A percentile compares a stretch with the other conserved stretches of the same genome.
phyloP scores from a whole-genome alignment of 1,139 yeast species.

The Kodamaea anthophila region DNA sequence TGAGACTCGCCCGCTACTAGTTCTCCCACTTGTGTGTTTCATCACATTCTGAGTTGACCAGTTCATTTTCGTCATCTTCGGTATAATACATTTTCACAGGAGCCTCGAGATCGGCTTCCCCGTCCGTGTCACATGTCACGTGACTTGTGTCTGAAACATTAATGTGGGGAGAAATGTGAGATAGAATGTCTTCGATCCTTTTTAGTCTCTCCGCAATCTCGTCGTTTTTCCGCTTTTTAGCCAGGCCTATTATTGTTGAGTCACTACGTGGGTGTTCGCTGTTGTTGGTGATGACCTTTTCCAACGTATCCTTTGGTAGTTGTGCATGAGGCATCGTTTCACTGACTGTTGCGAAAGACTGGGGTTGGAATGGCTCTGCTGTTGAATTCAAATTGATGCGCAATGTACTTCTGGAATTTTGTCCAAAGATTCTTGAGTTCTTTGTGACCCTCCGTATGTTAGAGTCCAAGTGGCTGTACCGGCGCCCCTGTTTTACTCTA shows the following conservation, averaged over 20 bases:
- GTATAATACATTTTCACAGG: not conserved
- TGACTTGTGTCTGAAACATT: not conserved
- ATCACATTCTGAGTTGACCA: conserved; percentile 1
- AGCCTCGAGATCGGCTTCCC: not conserved
- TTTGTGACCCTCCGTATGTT: conserved; percentile 6
- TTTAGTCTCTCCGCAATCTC: conserved; percentile 10
- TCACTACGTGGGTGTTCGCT: conserved; percentile 9
- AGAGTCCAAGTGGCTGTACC: conserved; percentile 12
- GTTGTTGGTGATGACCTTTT: conserved; percentile 12
- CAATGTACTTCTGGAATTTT: conserved; percentile 4
- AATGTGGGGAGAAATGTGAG: too few relatives aligned
- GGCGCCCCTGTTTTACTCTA: conserved; percentile 8
- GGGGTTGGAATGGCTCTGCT: conserved; percentile 4
- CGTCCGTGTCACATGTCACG: not conserved
- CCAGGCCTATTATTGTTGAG: conserved; percentile 3
- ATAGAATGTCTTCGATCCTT: conserved; percentile 10
- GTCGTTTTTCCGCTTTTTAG: conserved; percentile 5
- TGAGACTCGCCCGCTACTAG: too few relatives aligned
- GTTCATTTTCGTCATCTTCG: conserved; percentile 1
- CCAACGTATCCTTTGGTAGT: conserved; percentile 7
- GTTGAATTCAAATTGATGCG: conserved; percentile 6
- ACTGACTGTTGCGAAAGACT: conserved; percentile 1
- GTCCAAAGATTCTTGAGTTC: conserved; percentile 1
- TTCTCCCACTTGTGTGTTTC: too few relatives aligned
- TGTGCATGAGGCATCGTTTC: conserved; percentile 1